Base-by-base conservation (phyloP, 2,329 filamentous ascomycete species). In the Exophiala calicioides region DNA sequence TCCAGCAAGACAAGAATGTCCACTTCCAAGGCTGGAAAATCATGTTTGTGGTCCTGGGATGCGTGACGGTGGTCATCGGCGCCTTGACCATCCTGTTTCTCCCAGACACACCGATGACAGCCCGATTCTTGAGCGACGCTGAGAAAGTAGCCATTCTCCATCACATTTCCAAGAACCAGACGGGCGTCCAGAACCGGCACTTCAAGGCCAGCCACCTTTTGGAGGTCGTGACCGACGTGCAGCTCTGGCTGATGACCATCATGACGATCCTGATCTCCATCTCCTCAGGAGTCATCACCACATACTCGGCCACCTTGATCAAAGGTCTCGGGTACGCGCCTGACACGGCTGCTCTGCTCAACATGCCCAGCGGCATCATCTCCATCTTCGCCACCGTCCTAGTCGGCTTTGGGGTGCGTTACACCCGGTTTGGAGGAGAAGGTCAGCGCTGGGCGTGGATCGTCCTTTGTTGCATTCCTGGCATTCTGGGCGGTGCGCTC, bases 121-220 rank as follows among this genome's bases (percentile, higher is more conserved):
- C 62, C 12, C 21, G 29, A 9, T 60, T 63, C 13, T 62, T 72
- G 29, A 62, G 55, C 31, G 61, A 65, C 23, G 60, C 60, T 13
- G 68, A 71, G 44, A 65, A 69, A 27, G 58, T 67, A 23, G 63
- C 53, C 2, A 56, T 53, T n/a, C 60, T 70, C 27, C 68, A 73
- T 43, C 67, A 72, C 0, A 62, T 77, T 0, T 63, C 69, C 3
- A 64, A 65, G 27, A 74, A 76, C 26, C 68, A 73, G 39, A 76
- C 71, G 1, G 75, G 75, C 5, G 74, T 76, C 12, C 69, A 75
- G 30, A 76, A 73, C 58, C 73, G 75, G 41, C 63, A 69, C 31
- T 73, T 77, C 60, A 23, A 12, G 7, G 7, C n/a, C 6, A n/a
- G 23, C 10, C 31, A 23, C 12, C n/a, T 41, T 4, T 31, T 23